These are phyloP conservation scores for Aspergillus puulaauensis DNA, from an alignment of 2,329 filamentous ascomycete species.

Conservation along the genomic window DNA sequence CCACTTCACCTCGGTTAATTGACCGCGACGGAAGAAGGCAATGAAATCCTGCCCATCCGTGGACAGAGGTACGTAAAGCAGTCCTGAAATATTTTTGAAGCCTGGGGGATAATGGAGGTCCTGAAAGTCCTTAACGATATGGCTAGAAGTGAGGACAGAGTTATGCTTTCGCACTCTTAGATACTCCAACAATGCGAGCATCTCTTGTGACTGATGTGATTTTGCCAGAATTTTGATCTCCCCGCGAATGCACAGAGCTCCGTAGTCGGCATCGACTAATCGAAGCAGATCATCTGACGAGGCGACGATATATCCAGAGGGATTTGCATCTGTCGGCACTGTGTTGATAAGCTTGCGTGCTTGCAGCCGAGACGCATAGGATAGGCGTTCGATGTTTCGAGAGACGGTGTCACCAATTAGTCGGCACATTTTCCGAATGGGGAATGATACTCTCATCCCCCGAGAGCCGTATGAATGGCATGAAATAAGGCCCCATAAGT, in stretches of 20 bases:
- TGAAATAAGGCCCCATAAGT: slow-evolving; percentile 84
- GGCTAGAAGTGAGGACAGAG: slow-evolving; percentile 74
- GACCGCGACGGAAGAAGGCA: slow-evolving; percentile 78
- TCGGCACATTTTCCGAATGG: slow-evolving; percentile 88
- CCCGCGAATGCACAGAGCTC: slow-evolving; percentile 78
- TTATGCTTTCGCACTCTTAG: slow-evolving; percentile 72
- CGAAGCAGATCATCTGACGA: slow-evolving; percentile 82
- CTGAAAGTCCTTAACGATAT: slow-evolving; percentile 73
- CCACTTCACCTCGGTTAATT: slow-evolving; percentile 80
- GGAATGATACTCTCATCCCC: slow-evolving; percentile 89
- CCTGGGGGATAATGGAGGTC: slow-evolving; percentile 78
- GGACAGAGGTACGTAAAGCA: slow-evolving; percentile 79
- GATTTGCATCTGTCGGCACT: slow-evolving; percentile 75
- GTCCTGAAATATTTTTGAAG: slow-evolving; percentile 73
- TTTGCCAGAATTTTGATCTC: slow-evolving; percentile 83
- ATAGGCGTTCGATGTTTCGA: slow-evolving; percentile 81
- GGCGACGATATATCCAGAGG: slow-evolving; percentile 85
- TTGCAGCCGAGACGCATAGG: slow-evolving; percentile 80
- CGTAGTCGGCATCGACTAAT: slow-evolving; percentile 85
- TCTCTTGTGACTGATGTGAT: slow-evolving; percentile 75
- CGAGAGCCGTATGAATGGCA: slow-evolving; percentile 80
- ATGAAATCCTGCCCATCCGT: slow-evolving; percentile 79
- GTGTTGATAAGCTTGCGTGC: slow-evolving; percentile 89
- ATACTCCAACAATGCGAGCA: slow-evolving; percentile 81
- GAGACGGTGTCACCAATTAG: slow-evolving; percentile 83